A percentile compares a stretch with the other conserved stretches of the same genome.
Evolutionary conservation across 2,329 filamentous ascomycete species (phyloP).

Genomic region (Apiospora arundinis): DNA sequence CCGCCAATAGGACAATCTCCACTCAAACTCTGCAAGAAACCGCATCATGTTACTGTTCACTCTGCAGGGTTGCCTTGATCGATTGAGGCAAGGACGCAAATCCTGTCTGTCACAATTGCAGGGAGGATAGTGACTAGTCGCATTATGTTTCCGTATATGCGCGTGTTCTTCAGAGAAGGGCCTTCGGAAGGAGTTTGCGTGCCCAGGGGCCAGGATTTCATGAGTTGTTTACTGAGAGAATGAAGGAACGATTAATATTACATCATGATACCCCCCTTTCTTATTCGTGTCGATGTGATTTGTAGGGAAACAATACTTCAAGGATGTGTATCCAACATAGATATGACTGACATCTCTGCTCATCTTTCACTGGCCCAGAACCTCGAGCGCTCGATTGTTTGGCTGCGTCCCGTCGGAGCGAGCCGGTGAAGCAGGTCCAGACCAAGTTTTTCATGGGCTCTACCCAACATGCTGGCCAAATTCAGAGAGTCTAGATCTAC

Average conservation of each 20-base stretch:
- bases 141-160: neutral
- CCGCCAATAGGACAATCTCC: too few relatives aligned
- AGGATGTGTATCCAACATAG: too few relatives aligned
- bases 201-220: neutral
- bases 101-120: too few relatives aligned
- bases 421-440: too few relatives aligned
- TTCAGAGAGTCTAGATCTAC: too few relatives aligned
- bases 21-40: neutral
- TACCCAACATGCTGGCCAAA: too few relatives aligned
- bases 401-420: too few relatives aligned
- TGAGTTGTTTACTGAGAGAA: neutral
- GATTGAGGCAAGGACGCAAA: too few relatives aligned
- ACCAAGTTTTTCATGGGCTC: too few relatives aligned
- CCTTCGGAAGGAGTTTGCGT: neutral
- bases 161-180: neutral
- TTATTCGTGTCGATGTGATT: neutral
- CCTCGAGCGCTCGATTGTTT: too few relatives aligned
- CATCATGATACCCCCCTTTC: slow-evolving; percentile 4
- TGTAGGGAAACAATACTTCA: neutral
- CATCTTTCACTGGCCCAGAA: too few relatives aligned
- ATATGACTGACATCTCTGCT: too few relatives aligned
- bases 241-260: neutral
- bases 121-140: neutral
- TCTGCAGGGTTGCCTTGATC: neutral
- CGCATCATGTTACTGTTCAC: neutral